phyloP scores from a whole-genome alignment of 1,284 basidiomycete genomes.

The Rhodotorula sp. region DNA sequence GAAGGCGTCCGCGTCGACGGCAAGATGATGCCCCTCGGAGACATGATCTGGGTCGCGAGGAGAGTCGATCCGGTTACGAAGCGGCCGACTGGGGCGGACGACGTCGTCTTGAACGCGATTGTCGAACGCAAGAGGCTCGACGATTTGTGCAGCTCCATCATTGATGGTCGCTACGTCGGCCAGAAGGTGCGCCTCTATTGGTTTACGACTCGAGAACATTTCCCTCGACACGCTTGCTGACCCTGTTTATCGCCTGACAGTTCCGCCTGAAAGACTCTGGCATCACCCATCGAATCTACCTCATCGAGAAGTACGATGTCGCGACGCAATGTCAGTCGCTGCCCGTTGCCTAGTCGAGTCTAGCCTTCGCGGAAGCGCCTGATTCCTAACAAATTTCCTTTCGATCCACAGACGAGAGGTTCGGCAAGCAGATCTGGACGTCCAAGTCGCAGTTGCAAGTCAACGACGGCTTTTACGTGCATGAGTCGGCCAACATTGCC shows the following conservation, averaged over 20 bases:
- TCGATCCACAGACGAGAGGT: slow-evolving; percentile 18
- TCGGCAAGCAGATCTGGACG: slow-evolving; percentile 49
- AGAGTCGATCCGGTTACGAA: slow-evolving; percentile 42
- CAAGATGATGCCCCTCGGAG: slow-evolving; percentile 56
- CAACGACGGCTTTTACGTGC: slow-evolving; percentile 58
- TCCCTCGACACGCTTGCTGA: not conserved
- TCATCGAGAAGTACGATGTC: slow-evolving; percentile 57
- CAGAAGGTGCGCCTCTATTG: slow-evolving; percentile 55
- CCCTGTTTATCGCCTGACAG: slow-evolving; percentile 41
- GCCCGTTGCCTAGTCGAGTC: slow-evolving; percentile 9
- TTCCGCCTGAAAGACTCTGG: slow-evolving; percentile 55
- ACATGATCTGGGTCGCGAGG: slow-evolving; percentile 59
- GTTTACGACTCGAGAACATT: not conserved
- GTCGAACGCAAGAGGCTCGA: slow-evolving; percentile 60
- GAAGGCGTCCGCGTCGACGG: slow-evolving; percentile 54
- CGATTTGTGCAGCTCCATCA: slow-evolving; percentile 56
- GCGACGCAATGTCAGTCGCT: slow-evolving; percentile 42
- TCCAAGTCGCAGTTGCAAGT: slow-evolving; percentile 56
- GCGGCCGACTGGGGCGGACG: slow-evolving; percentile 41
- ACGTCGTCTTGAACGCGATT: slow-evolving; percentile 58
- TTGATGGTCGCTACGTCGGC: slow-evolving; percentile 57
- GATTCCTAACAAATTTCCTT: too few species aligned
- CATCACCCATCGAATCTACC: slow-evolving; percentile 56
- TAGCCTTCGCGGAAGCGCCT: not conserved
- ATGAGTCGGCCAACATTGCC: slow-evolving; percentile 54